These are phyloP conservation scores for Microsporum canis DNA, from an alignment of 2,329 filamentous ascomycete species.

Conservation along the genomic window DNA sequence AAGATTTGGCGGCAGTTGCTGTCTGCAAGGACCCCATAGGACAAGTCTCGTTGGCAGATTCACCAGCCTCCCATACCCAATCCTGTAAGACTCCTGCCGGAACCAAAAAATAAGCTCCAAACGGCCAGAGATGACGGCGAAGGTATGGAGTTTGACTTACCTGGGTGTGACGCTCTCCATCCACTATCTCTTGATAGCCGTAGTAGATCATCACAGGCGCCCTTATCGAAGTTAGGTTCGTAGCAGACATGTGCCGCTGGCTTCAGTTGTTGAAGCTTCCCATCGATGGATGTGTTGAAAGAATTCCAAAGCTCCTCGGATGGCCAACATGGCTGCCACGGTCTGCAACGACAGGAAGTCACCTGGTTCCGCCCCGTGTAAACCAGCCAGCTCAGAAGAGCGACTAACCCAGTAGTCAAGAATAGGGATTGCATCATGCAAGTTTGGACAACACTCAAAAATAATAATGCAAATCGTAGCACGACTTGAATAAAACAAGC, in stretches of 20 bases:
- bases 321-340: slow-evolving; percentile 8
- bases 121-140: neutral
- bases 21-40: neutral
- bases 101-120: neutral
- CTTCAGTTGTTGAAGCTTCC: slow-evolving; percentile 1
- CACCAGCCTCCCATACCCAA: neutral
- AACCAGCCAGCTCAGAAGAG: neutral
- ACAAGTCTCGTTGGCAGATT: slow-evolving; percentile 3
- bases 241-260: slow-evolving; percentile 8
- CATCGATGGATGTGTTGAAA: slow-evolving; percentile 6
- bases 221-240: slow-evolving; percentile 1
- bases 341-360: slow-evolving; percentile 7
- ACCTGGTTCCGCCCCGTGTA: neutral
- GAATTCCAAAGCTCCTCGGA: slow-evolving; percentile 4
- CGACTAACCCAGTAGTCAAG: neutral
- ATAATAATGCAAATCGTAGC: neutral
- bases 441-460: neutral
- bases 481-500: neutral
- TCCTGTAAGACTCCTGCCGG: neutral
- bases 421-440: neutral
- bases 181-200: neutral
- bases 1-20: neutral
- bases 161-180: slow-evolving; percentile 6
- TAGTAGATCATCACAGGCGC: slow-evolving; percentile 5
- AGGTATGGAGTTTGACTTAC: neutral